These are phyloP conservation scores for Sugiyamaella paludigena DNA, from an alignment of 1,139 yeast species.

Conservation along the genomic window DNA sequence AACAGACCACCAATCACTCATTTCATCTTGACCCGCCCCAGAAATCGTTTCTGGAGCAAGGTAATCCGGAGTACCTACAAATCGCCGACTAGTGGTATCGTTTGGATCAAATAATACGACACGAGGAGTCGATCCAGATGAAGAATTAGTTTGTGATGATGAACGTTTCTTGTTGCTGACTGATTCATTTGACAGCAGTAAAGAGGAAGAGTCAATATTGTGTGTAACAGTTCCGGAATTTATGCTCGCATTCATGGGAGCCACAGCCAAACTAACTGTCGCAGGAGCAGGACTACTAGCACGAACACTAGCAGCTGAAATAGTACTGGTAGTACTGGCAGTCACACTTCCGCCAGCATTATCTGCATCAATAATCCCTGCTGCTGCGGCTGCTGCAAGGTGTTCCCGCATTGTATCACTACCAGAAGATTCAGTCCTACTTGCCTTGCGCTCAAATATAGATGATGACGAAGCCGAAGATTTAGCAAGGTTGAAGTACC, in stretches of 20 bases:
- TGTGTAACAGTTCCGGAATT: not conserved
- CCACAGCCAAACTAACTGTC: not conserved
- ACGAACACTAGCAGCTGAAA: not conserved
- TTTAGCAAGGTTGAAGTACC: slow-evolving; percentile 21
- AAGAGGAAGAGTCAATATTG: no score
- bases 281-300: not conserved
- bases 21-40: slow-evolving; percentile 81
- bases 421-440: slow-evolving; percentile 15
- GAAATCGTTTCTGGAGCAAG: slow-evolving; percentile 93
- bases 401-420: slow-evolving; percentile 12
- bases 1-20: slow-evolving; percentile 98
- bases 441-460: slow-evolving; percentile 15
- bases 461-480: slow-evolving; percentile 18
- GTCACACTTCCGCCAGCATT: slow-evolving; percentile 7
- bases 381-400: not conserved
- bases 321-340: not conserved
- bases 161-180: no score
- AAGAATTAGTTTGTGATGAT: slow-evolving; percentile 6
- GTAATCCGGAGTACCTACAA: slow-evolving; percentile 98
- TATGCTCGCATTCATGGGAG: not conserved
- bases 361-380: slow-evolving; percentile 8
- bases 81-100: slow-evolving; percentile 44
- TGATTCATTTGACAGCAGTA: no score
- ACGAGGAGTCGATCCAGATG: slow-evolving; percentile 20
- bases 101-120: slow-evolving; percentile 31